A percentile compares a stretch with the other conserved stretches of the same genome.
These are phyloP conservation scores for Yamadazyma paraphyllophila DNA, from an alignment of 805 yeast genomes.

Conservation along the genomic window DNA sequence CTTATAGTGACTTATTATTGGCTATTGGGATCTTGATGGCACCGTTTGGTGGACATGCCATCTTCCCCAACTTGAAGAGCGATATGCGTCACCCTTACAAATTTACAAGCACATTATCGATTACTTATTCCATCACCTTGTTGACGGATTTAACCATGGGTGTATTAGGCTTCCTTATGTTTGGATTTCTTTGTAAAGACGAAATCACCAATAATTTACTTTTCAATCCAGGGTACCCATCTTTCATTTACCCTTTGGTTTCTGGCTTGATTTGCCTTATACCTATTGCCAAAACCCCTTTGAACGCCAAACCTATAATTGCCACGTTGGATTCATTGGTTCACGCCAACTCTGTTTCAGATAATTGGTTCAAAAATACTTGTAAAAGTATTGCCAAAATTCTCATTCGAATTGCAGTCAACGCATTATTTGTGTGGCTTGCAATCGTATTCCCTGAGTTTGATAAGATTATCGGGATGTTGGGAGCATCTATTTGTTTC, in stretches of 20 bases:
- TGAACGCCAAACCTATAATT: constrained; percentile 78
- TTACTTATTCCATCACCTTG: constrained; percentile 61
- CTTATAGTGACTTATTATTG: constrained; percentile 50
- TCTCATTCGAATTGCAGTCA: constrained; percentile 42
- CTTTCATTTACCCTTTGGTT: constrained; percentile 47
- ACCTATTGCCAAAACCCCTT: constrained; percentile 82
- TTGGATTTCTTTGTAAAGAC: constrained; percentile 48
- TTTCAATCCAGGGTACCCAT: constrained; percentile 47
- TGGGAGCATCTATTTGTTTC: constrained; percentile 81
- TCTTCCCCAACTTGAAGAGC: constrained; percentile 71
- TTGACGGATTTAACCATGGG: constrained; percentile 64
- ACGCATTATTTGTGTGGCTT: constrained; percentile 52
- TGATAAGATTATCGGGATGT: constrained; percentile 75
- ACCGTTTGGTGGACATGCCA: constrained; percentile 84
- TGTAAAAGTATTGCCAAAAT: constrained; percentile 16
- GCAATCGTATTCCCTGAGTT: constrained; percentile 73
- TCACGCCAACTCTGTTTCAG: constrained; percentile 23
- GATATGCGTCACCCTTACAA: constrained; percentile 73
- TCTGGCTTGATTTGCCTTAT: constrained; percentile 74
- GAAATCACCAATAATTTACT: constrained; percentile 52
- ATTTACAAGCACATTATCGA: constrained; percentile 50
- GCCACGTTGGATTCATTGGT: constrained; percentile 63
- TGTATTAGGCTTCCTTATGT: constrained; percentile 61
- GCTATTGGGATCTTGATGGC: constrained; percentile 68
- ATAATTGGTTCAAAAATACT: constrained; percentile 9